phyloP scores from a whole-genome alignment of 2,329 filamentous ascomycete species.

The Stenocarpella maydis region DNA sequence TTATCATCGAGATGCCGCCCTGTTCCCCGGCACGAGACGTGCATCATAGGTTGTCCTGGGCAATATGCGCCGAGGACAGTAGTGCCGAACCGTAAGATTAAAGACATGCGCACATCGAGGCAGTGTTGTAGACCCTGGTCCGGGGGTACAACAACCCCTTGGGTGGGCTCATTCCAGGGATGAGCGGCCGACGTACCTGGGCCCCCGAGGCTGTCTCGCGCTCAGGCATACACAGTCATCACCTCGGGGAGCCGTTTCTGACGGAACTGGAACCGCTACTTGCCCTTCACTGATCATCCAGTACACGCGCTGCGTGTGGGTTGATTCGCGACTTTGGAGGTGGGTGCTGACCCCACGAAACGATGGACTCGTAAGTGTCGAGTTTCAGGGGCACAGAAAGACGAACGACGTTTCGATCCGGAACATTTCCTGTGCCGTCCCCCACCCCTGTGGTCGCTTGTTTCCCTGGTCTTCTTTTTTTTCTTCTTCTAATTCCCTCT shows the following conservation, averaged over 20 bases:
- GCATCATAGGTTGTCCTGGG: background rate
- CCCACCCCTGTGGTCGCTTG: background rate
- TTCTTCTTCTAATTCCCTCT: background rate
- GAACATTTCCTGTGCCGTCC: slow-evolving; percentile 3
- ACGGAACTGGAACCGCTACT: background rate
- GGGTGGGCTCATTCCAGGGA: background rate
- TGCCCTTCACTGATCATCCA: background rate
- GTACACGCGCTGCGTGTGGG: background rate
- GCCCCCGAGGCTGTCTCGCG: background rate
- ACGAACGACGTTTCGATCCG: slow-evolving; percentile 16
- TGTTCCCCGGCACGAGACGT: background rate
- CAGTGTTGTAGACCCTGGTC: background rate
- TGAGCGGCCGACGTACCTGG: background rate
- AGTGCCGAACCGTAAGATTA: background rate
- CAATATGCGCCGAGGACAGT: background rate
- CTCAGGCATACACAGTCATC: background rate
- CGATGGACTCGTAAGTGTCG: slow-evolving; percentile 20
- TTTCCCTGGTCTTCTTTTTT: background rate
- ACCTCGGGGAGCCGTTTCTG: background rate
- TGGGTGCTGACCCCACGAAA: background rate
- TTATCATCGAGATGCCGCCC: background rate
- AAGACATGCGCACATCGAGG: slow-evolving; percentile 13
- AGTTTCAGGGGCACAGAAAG: slow-evolving; percentile 15
- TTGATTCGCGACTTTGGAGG: background rate
- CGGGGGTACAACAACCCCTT: background rate